Percentiles rank a stretch among this genome's conserved stretches.
These are phyloP conservation scores for Phytopythium helicoides DNA, from an alignment of 352 stramenopile species.

Conservation along the genomic window DNA sequence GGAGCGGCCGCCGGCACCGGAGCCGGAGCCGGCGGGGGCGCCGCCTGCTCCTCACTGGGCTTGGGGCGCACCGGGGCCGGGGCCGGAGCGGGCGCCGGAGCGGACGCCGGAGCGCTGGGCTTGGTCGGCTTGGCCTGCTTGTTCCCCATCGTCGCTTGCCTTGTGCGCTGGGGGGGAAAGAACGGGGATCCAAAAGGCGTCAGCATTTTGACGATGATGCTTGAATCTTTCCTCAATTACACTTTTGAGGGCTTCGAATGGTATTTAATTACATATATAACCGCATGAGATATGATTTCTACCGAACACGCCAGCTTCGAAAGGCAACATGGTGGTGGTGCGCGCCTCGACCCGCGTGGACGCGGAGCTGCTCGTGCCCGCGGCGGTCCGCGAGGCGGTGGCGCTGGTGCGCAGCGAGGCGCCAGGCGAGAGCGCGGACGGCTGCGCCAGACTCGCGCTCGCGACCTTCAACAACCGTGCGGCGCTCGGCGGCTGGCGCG, in stretches of 20 bases:
- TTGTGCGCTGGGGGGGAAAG: too few species aligned
- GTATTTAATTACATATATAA: not conserved
- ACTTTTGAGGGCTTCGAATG: too few species aligned
- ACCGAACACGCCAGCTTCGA: too few species aligned
- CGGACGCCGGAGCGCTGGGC: conserved; percentile 4
- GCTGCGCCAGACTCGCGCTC: conserved; percentile 69
- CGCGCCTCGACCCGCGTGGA: conserved; percentile 53
- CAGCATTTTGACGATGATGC: not conserved
- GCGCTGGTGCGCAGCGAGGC: conserved; percentile 53
- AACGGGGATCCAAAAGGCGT: not conserved
- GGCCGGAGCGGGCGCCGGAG: conserved; percentile 6
- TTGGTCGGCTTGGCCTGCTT: conserved; percentile 67
- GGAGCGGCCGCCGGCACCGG: conserved; percentile 2
- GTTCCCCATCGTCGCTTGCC: conserved; percentile 84
- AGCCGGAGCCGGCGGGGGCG: conserved; percentile 5
- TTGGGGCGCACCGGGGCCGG: conserved; percentile 5
- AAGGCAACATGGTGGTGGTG: too few species aligned
- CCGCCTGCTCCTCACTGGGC: conserved; percentile 9
- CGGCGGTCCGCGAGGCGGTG: conserved; percentile 58
- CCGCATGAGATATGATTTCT: not conserved
- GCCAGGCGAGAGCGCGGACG: conserved; percentile 49
- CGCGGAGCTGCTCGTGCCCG: conserved; percentile 28
- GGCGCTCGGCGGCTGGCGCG: conserved; percentile 10
- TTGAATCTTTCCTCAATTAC: too few species aligned
- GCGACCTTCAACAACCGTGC: conserved; percentile 79